Percentiles rank a stretch among this genome's conserved stretches.
Conservation (phyloP, 108 stramenopile species). For the Skeletonema tropicum region DNA sequence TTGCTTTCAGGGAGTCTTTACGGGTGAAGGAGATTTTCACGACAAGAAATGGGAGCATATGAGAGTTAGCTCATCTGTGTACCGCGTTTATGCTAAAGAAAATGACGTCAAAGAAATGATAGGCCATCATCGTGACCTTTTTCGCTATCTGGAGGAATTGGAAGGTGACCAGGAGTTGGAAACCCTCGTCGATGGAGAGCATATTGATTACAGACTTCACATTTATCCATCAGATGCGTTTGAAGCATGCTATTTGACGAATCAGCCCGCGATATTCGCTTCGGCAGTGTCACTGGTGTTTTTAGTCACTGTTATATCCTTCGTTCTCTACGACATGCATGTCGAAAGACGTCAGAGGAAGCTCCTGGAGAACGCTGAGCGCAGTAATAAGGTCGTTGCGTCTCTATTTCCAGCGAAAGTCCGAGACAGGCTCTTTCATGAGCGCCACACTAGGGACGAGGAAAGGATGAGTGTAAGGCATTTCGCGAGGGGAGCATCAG, state of each 20-base stretch:
- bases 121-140: conserved; percentile 9
- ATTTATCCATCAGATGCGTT: conserved; percentile 20
- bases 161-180: not conserved
- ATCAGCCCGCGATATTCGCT: conserved; percentile 10
- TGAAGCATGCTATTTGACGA: conserved; percentile 2
- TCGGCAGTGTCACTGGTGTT: conserved; percentile 19
- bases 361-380: conserved; percentile 24
- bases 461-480: not conserved
- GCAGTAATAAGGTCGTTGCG: conserved; percentile 38
- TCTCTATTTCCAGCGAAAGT: conserved; percentile 53
- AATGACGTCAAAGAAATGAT: conserved; percentile 6
- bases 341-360: conserved; percentile 41
- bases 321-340: conserved; percentile 35
- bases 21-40: conserved; percentile 25
- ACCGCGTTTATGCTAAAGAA: conserved; percentile 1
- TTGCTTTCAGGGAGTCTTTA: conserved; percentile 1
- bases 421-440: conserved; percentile 47
- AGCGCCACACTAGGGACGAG: not conserved
- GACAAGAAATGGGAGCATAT: conserved; percentile 15
- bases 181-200: not conserved
- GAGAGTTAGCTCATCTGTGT: conserved; percentile 3
- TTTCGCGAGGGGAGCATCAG: not conserved
- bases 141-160: not conserved
- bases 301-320: conserved; percentile 29
- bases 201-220: conserved; percentile 10